Conservation (phyloP, 148 eudicot genomes). For the Rhododendron vialii region DNA sequence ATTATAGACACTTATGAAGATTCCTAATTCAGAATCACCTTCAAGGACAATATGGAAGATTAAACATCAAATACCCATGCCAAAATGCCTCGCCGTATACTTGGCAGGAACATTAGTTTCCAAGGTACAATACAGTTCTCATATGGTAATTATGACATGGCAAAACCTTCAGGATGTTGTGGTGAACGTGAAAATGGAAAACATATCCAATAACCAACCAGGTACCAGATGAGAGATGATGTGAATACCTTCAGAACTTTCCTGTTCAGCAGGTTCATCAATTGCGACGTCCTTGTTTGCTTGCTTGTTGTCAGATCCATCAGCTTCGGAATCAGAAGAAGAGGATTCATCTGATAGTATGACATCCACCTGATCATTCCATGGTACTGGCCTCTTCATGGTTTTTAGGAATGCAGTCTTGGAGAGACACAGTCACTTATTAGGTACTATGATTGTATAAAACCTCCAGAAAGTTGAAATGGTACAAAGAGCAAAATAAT, state of each 20-base stretch:
- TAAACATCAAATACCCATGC: not conserved
- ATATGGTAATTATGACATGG: not conserved
- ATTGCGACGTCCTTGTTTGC: conserved; percentile 4
- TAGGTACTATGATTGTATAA: not conserved
- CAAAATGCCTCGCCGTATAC: not conserved
- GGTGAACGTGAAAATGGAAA: not conserved
- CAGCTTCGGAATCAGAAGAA: conserved; percentile 33
- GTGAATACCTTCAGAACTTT: conserved; percentile 31
- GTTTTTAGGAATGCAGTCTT: conserved; percentile 2
- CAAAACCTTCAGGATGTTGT: not conserved
- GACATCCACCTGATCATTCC: conserved; percentile 39
- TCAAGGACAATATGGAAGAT: not conserved
- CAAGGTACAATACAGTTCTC: not conserved
- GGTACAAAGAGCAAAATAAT: not conserved
- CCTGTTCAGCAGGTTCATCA: conserved; percentile 23
- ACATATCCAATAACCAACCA: not conserved
- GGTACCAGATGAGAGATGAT: not conserved
- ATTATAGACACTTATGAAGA: not conserved
- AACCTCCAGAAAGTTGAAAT: not conserved
- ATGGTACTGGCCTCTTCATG: conserved; percentile 31
- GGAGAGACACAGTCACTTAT: not conserved
- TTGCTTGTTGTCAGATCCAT: conserved; percentile 18
- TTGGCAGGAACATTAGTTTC: not conserved
- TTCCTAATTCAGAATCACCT: not conserved
- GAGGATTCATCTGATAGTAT: conserved; percentile 50